These are phyloP conservation scores for Kluyveromyces nonfermentans DNA, from an alignment of 805 yeast species.

Conservation along the genomic window DNA sequence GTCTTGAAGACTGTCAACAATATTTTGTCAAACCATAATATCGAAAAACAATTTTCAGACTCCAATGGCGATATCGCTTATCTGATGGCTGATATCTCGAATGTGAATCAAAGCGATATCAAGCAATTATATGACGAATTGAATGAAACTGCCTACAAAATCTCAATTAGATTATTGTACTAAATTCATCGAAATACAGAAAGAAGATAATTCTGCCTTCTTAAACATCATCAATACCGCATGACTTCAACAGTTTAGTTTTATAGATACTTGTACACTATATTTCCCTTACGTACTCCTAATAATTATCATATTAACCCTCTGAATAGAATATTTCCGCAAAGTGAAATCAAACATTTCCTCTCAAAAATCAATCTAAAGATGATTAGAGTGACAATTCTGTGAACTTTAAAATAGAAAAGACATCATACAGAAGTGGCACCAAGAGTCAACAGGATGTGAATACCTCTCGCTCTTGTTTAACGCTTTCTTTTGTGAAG, in stretches of 20 bases:
- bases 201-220: neutral
- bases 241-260: neutral
- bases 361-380: no score
- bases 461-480: no score
- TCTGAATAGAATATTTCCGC: neutral
- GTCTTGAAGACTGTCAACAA: conserved; percentile 95
- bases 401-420: no score
- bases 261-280: neutral
- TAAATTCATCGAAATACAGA: conserved; percentile 24
- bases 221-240: neutral
- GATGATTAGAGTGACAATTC: no score
- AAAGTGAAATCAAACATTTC: no score
- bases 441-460: no score
- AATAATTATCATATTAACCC: neutral
- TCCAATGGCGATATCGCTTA: conserved; percentile 94
- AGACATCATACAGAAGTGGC: no score
- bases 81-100: conserved; percentile 93
- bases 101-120: conserved; percentile 74
- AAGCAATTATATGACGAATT: conserved; percentile 75
- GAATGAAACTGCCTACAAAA: conserved; percentile 82
- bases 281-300: neutral
- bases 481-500: no score
- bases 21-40: conserved; percentile 87
- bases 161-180: conserved; percentile 83
- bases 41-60: conserved; percentile 97